Conservation (phyloP, 1,284 basidiomycete species). For the Ustilago sp. region DNA sequence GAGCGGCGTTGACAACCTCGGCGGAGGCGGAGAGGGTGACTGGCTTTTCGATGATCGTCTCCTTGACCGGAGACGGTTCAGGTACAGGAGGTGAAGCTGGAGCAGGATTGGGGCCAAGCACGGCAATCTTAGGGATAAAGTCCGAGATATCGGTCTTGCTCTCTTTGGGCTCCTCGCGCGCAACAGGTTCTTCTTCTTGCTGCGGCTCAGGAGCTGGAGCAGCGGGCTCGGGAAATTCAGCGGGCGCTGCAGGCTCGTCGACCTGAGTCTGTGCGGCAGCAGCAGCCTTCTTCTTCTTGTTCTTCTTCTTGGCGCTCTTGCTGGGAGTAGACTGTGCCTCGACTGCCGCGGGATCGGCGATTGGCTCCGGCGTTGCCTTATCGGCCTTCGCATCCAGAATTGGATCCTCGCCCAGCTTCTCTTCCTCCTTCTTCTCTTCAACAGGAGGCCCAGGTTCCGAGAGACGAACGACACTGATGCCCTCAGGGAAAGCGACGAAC, state of each 20-base stretch:
- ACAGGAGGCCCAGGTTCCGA: background rate
- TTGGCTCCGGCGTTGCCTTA: background rate
- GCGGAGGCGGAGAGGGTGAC: conserved; percentile 11
- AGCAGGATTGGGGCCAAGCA: background rate
- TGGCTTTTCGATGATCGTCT: background rate
- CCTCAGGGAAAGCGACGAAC: conserved; percentile 31
- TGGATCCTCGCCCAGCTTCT: background rate
- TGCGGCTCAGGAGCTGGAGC: background rate
- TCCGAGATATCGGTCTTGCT: background rate
- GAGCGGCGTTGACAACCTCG: conserved; percentile 10
- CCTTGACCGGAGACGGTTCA: background rate
- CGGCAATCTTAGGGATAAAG: background rate
- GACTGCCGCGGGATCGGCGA: background rate
- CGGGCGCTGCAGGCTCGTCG: background rate
- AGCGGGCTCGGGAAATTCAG: background rate
- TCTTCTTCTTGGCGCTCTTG: conserved; percentile 34
- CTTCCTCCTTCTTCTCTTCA: background rate
- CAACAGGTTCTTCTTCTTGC: background rate
- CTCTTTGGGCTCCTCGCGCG: background rate
- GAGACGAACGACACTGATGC: conserved; percentile 25
- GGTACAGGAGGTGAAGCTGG: background rate
- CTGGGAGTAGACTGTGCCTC: conserved; percentile 9
- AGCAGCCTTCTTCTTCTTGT: conserved; percentile 23
- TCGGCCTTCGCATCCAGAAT: background rate
- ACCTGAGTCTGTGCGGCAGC: background rate